Percentiles rank a stretch among this genome's conserved stretches.
These are phyloP conservation scores for Limonium bicolor DNA, from an alignment of 148 eudicot species.

Conservation along the genomic window DNA sequence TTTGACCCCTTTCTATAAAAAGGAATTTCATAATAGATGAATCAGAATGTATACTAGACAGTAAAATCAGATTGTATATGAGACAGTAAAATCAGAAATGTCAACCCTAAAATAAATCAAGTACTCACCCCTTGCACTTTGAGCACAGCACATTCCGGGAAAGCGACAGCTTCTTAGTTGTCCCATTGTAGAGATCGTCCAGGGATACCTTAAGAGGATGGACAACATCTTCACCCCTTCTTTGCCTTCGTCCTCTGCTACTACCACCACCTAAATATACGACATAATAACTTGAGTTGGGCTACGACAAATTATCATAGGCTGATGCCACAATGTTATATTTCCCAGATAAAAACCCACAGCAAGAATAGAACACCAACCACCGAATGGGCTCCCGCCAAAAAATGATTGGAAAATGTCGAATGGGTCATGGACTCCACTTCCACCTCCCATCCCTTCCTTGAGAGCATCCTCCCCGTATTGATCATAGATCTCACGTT, in stretches of 20 bases:
- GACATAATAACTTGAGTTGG: neutral
- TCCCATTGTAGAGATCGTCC: constrained; percentile 42
- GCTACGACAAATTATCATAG: neutral
- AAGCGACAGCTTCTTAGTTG: constrained; percentile 32
- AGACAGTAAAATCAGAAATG: too few relatives aligned
- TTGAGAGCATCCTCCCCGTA: constrained; percentile 50
- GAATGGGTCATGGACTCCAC: constrained; percentile 39
- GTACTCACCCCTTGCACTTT: constrained; percentile 43
- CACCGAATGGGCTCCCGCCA: constrained; percentile 36
- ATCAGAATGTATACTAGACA: neutral
- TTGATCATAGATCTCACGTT: constrained; percentile 45
- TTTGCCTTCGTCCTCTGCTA: constrained; percentile 45
- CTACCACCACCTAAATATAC: constrained; percentile 21
- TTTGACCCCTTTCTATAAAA: constrained; percentile 36
- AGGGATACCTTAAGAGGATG: constrained; percentile 40
- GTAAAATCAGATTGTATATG: too few relatives aligned
- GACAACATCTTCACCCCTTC: constrained; percentile 40
- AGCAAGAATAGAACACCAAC: constrained; percentile 5
- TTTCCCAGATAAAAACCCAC: too few relatives aligned
- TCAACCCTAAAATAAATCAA: neutral
- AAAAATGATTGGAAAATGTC: constrained; percentile 42
- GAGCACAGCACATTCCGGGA: constrained; percentile 34
- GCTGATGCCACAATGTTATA: too few relatives aligned
- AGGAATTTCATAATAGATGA: neutral
- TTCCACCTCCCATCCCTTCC: constrained; percentile 45